A percentile compares a stretch with the other conserved stretches of the same genome.
These are phyloP conservation scores for Ceratonia siliqua DNA, from an alignment of 306 rosid genomes.

Conservation along the genomic window DNA sequence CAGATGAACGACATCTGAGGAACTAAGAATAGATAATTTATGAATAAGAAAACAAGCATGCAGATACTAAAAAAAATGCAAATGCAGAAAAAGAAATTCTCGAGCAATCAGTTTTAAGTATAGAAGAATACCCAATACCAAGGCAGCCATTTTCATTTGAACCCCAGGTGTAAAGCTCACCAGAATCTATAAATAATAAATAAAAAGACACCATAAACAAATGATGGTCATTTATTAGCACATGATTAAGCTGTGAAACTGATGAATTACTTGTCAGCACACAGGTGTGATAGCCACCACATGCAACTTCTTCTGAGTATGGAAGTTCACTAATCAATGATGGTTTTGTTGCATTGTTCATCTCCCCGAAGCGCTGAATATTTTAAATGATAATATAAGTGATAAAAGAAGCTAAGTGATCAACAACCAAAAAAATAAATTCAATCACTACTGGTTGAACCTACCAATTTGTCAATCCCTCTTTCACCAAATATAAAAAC, in stretches of 20 bases:
- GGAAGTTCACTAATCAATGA: conserved; percentile 64
- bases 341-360: conserved; percentile 51
- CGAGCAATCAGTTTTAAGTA: conserved; percentile 25
- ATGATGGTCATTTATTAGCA: conserved; percentile 20
- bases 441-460: conserved; percentile 27
- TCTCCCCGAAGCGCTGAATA: conserved; percentile 56
- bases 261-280: conserved; percentile 74
- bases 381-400: neutral
- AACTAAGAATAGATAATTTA: conserved; percentile 40
- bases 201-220: conserved; percentile 30
- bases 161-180: conserved; percentile 94
- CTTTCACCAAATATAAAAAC: conserved; percentile 78
- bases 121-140: conserved; percentile 71
- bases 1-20: conserved; percentile 59
- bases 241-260: conserved; percentile 30
- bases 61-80: conserved; percentile 15
- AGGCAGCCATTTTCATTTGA: conserved; percentile 99
- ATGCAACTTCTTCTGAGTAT: conserved; percentile 72
- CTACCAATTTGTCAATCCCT: conserved; percentile 65
- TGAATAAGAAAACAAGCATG: conserved; percentile 19
- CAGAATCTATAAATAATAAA: conserved; percentile 50
- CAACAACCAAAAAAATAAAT: neutral
- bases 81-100: conserved; percentile 13
- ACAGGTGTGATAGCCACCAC: conserved; percentile 97
- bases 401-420: neutral